Percentiles rank a stretch among this genome's conserved stretches.
Evolutionary conservation across 2,329 filamentous ascomycete genomes (phyloP).

Genomic region (Pseudocercospora eumusae): DNA sequence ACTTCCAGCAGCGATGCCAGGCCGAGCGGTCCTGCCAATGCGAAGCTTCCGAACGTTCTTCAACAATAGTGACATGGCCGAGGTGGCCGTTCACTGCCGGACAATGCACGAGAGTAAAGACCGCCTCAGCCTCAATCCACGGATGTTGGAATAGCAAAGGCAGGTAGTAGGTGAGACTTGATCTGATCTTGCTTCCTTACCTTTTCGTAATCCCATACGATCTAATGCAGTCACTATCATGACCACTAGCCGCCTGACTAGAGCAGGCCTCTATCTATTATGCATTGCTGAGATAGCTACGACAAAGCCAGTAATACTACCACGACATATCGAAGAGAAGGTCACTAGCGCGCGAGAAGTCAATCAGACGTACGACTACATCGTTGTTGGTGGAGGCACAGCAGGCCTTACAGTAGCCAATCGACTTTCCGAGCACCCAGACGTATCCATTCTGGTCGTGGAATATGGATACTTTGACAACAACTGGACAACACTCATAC

Average conservation of each 20-base stretch:
- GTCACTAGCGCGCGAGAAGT: not conserved
- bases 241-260: constrained; percentile 6
- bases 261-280: not conserved
- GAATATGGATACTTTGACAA: constrained; percentile 34
- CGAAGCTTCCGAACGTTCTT: constrained; percentile 5
- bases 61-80: not conserved
- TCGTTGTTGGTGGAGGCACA: constrained; percentile 38
- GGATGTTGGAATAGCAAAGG: not conserved
- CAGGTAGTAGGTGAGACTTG: not conserved
- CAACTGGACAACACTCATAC: constrained; percentile 18
- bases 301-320: not conserved
- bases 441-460: constrained; percentile 38
- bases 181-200: not conserved
- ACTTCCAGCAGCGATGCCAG: constrained; percentile 1
- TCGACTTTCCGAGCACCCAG: constrained; percentile 32
- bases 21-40: constrained; percentile 3
- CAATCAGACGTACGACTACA: constrained; percentile 29
- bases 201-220: not conserved
- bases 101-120: not conserved
- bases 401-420: constrained; percentile 35
- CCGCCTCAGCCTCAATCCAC: not conserved
- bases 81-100: constrained; percentile 1
- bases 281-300: constrained; percentile 2
- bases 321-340: not conserved
- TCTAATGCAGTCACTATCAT: not conserved